Conservation (phyloP, 352 stramenopile species). For the Phytophthora melonis region DNA sequence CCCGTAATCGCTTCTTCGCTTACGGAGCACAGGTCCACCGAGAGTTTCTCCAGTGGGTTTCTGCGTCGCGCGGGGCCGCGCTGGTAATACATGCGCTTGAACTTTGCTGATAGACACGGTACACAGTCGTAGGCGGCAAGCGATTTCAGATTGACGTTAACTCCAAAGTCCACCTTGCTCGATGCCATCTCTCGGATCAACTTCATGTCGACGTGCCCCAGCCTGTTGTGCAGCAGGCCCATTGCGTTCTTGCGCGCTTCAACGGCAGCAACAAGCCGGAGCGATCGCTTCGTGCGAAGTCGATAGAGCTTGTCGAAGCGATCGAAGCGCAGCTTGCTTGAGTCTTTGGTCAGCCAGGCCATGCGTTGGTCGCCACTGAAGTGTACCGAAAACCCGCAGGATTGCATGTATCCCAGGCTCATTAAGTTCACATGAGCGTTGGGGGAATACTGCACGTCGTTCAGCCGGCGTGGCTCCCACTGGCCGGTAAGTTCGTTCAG, state of each 20-base stretch:
- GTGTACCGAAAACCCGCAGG: slow-evolving; percentile 3
- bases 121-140: slow-evolving; percentile 11
- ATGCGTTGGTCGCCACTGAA: slow-evolving; percentile 15
- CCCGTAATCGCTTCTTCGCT: too few relatives aligned
- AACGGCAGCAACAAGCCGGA: slow-evolving; percentile 2
- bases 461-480: slow-evolving; percentile 17
- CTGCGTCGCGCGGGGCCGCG: too few relatives aligned
- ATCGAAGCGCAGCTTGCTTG: slow-evolving; percentile 19
- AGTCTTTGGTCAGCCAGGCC: slow-evolving; percentile 7
- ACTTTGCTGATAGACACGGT: too few relatives aligned
- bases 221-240: slow-evolving; percentile 18
- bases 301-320: slow-evolving; percentile 24
- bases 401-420: slow-evolving; percentile 17
- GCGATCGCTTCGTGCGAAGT: not conserved
- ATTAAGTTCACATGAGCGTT: slow-evolving; percentile 21
- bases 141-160: slow-evolving; percentile 19
- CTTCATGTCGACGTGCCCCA: slow-evolving; percentile 17
- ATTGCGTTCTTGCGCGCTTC: slow-evolving; percentile 10
- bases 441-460: slow-evolving; percentile 26
- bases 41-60: too few relatives aligned
- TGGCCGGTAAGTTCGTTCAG: slow-evolving; percentile 1
- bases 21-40: too few relatives aligned
- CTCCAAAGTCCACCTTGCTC: slow-evolving; percentile 18
- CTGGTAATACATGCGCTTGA: too few relatives aligned
- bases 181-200: slow-evolving; percentile 2